These are phyloP conservation scores for Rhizopus sp. DNA, from an alignment of 371 early-diverging fungal genomes.

Conservation along the genomic window DNA sequence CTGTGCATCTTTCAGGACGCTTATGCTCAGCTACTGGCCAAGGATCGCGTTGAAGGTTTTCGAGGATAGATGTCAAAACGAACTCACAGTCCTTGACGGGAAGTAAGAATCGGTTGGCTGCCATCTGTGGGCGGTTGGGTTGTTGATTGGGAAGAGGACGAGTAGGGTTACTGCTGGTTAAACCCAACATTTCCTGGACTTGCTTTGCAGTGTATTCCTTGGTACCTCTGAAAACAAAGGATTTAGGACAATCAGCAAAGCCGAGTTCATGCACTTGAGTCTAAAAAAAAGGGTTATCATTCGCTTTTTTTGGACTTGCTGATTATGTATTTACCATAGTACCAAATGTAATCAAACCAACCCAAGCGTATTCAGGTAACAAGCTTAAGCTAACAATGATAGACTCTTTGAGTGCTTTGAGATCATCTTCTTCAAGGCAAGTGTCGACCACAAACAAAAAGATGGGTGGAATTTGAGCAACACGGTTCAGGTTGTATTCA, in stretches of 20 bases:
- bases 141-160: conserved; percentile 54
- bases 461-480: conserved; percentile 89
- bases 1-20: conserved; percentile 97
- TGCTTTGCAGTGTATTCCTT: conserved; percentile 96
- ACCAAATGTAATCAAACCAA: conserved; percentile 98
- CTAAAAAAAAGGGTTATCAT: conserved; percentile 36
- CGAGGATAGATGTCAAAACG: conserved; percentile 90
- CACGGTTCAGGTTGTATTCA: conserved; percentile 90
- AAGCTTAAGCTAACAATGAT: conserved; percentile 88
- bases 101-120: conserved; percentile 80
- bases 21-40: conserved; percentile 97
- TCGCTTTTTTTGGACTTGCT: background rate
- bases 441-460: conserved; percentile 99
- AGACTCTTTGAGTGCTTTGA: conserved; percentile 95
- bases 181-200: conserved; percentile 94
- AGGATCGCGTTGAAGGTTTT: conserved; percentile 97
- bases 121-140: conserved; percentile 58
- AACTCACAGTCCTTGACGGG: conserved; percentile 95
- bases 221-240: conserved; percentile 97
- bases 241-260: conserved; percentile 94
- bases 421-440: conserved; percentile 95
- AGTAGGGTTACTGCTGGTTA: conserved; percentile 53
- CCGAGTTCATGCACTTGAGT: conserved; percentile 95
- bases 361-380: conserved; percentile 92
- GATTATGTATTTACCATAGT: conserved; percentile 83